A percentile compares a stretch with the other conserved stretches of the same genome.
Evolutionary conservation across 805 yeast genomes (phyloP).

Genomic region (Nakazawaea ambrosiae): DNA sequence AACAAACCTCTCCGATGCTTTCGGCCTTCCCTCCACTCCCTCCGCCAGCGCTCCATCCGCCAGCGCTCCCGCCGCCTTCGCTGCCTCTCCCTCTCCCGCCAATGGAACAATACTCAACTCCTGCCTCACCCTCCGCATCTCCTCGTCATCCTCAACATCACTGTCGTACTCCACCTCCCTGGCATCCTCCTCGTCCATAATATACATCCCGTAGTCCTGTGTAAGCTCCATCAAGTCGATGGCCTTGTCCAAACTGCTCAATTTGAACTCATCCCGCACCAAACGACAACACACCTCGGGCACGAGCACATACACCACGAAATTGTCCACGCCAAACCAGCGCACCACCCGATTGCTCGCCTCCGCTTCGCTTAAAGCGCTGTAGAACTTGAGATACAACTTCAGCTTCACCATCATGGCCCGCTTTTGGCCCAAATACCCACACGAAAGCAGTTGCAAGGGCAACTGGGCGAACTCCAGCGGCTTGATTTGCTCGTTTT

Average conservation of each 20-base stretch:
- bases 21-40: too few relatives aligned
- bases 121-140: not conserved
- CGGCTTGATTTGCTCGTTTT: slow-evolving; percentile 21
- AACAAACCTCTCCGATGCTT: too few relatives aligned
- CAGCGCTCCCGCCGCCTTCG: too few relatives aligned
- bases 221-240: slow-evolving; percentile 40
- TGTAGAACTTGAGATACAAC: slow-evolving; percentile 28
- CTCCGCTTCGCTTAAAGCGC: slow-evolving; percentile 21
- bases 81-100: too few relatives aligned
- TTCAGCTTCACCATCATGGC: slow-evolving; percentile 42
- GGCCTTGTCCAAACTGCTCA: slow-evolving; percentile 33
- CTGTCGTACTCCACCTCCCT: slow-evolving; percentile 3
- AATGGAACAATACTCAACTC: not conserved
- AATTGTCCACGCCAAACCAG: slow-evolving; percentile 57
- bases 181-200: slow-evolving; percentile 22
- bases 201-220: slow-evolving; percentile 26
- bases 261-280: slow-evolving; percentile 37
- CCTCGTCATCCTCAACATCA: not conserved
- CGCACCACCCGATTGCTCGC: slow-evolving; percentile 36
- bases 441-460: slow-evolving; percentile 19
- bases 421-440: slow-evolving; percentile 55
- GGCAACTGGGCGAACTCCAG: slow-evolving; percentile 17
- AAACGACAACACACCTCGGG: slow-evolving; percentile 53
- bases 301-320: slow-evolving; percentile 51
- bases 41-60: too few relatives aligned